phyloP scores from a whole-genome alignment of 257 asterid species.

The Capsicum pubescens region DNA sequence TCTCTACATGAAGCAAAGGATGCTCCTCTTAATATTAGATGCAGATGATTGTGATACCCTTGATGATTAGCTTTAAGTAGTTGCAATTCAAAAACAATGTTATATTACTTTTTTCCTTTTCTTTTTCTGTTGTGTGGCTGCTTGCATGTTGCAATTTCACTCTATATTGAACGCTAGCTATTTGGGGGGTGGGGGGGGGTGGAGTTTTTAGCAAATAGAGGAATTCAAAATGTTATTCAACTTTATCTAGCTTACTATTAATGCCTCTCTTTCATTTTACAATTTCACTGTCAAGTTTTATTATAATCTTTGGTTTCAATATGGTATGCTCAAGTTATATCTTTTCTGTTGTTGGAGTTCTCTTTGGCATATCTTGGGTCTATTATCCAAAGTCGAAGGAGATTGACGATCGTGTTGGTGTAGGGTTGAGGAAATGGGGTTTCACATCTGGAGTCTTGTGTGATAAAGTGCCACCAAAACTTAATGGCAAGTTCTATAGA shows the following conservation, averaged over 20 bases:
- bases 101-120: neutral
- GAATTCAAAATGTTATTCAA: neutral
- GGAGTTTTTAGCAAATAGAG: neutral
- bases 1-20: neutral
- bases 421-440: neutral
- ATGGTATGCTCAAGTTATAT: neutral
- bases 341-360: conserved; percentile 7
- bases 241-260: neutral
- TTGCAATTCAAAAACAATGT: neutral
- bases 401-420: neutral
- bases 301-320: neutral
- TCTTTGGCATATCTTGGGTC: neutral
- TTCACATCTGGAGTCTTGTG: neutral
- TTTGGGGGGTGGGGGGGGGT: neutral
- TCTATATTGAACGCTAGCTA: neutral
- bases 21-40: neutral
- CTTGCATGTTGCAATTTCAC: neutral
- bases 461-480: neutral
- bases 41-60: neutral
- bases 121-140: neutral
- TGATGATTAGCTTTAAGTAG: neutral
- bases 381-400: neutral
- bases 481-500: neutral
- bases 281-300: neutral
- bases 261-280: neutral